A percentile compares a stretch with the other conserved stretches of the same genome.
These are phyloP conservation scores for Laguncularia racemosa DNA, from an alignment of 345 rosid species.

Conservation along the genomic window DNA sequence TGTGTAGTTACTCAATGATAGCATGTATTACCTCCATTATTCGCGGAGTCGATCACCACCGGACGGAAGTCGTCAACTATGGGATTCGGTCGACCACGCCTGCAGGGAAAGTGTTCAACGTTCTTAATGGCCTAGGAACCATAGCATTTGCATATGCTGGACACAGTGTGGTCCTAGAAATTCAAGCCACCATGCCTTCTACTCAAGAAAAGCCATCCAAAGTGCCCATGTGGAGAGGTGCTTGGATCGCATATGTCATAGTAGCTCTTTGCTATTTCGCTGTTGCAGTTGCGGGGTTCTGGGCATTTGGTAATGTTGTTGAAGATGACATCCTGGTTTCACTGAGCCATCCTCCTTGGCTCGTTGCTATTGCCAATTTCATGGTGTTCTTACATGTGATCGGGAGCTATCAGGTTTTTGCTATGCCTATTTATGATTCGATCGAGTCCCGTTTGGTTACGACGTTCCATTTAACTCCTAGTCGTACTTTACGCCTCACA, in stretches of 20 bases:
- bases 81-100: conserved; percentile 34
- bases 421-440: conserved; percentile 74
- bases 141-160: conserved; percentile 77
- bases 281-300: conserved; percentile 57
- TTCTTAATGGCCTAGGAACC: conserved; percentile 59
- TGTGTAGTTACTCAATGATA: conserved; percentile 66
- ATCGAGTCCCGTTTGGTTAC: conserved; percentile 53
- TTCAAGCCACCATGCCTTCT: conserved; percentile 82
- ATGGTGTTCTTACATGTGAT: conserved; percentile 67
- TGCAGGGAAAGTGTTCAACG: conserved; percentile 46
- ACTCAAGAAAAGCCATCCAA: conserved; percentile 70
- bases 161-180: conserved; percentile 70
- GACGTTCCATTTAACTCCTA: conserved; percentile 36
- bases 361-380: conserved; percentile 42
- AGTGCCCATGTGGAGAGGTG: conserved; percentile 80
- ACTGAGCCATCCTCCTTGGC: conserved; percentile 58
- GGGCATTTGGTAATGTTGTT: conserved; percentile 41
- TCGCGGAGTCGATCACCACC: conserved; percentile 34
- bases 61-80: conserved; percentile 24
- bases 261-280: conserved; percentile 74
- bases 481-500: conserved; percentile 32
- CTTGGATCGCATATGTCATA: conserved; percentile 48
- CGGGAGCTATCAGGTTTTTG: conserved; percentile 72
- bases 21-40: conserved; percentile 50
- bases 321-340: conserved; percentile 60